These are phyloP conservation scores for Naganishia friedmannii DNA, from an alignment of 768 basidiomycete species.

Conservation along the genomic window DNA sequence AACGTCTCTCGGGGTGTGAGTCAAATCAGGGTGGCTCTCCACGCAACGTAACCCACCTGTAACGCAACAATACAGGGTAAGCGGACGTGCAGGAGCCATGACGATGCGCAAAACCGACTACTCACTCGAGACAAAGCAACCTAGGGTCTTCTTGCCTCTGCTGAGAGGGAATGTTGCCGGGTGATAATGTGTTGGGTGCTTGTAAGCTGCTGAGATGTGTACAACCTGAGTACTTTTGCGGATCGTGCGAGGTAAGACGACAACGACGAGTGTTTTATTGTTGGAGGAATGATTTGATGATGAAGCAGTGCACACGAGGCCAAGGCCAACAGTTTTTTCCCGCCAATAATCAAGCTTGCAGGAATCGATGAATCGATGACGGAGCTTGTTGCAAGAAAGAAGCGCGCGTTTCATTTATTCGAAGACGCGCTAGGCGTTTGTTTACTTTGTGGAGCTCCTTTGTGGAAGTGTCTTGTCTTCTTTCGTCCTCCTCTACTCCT, in stretches of 20 bases:
- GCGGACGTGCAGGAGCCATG: not conserved
- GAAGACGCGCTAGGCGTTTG: too few species aligned
- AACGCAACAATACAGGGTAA: not conserved
- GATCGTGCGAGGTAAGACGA: not conserved
- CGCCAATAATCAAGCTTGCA: too few species aligned
- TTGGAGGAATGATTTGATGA: not conserved
- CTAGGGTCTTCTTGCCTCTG: conserved; percentile 35
- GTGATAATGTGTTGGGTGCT: conserved; percentile 14
- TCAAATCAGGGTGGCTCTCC: conserved; percentile 34
- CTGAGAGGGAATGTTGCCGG: conserved; percentile 29
- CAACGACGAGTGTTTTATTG: not conserved
- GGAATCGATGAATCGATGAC: too few species aligned
- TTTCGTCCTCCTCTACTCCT: too few species aligned
- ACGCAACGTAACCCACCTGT: conserved; percentile 29
- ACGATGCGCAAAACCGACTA: not conserved
- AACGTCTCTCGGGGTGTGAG: conserved; percentile 20
- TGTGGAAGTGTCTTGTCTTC: too few species aligned
- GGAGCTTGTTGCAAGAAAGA: too few species aligned
- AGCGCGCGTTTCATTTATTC: too few species aligned
- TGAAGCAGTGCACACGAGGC: not conserved
- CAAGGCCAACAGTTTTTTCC: too few species aligned
- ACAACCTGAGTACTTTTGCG: not conserved
- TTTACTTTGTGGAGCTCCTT: too few species aligned
- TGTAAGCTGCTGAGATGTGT: conserved; percentile 3
- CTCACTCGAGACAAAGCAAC: conserved; percentile 37